Evolutionary conservation across 2,329 filamentous ascomycete species (phyloP), one percentile per base, ranked within the genome.

Genomic region (Cercospora sesami): DNA sequence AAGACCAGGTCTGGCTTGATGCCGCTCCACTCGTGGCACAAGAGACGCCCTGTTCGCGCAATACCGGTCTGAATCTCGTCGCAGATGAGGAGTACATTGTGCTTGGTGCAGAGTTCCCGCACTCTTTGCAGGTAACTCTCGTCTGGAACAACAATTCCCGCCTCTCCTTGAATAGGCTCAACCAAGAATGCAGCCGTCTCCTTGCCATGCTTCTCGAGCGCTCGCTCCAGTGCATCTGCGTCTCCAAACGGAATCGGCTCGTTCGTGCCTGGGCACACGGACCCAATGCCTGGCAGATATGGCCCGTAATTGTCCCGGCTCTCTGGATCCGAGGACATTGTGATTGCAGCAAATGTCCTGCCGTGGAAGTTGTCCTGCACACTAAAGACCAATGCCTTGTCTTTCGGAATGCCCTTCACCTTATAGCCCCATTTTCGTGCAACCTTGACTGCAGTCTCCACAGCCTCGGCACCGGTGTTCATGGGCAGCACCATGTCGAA

Each of bases 31-130:
- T 99, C 89, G 77, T 92, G 91, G 85, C 93, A 97, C 64, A 99
- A 89, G 84, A 99, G 91, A 77, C 91, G 92, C 63, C 95, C 95
- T 18, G 95, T 99, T 71, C 95, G 90, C 64, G 93, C 95, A 78
- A 99, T 97, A 73, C 94, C 94, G 5, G 95, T 99, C 83, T 99
- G 95, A 76, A 99, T 97, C 86, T 99, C 95, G 79, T 99, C 95
- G 80, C 92, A 96, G 80, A 99, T 98, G 78, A 99, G 84, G 59
- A 99, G 88, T 45, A 96, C 93, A 72, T 97, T 97, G 86, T 98
- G 89, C 85, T 96, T 91, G 81, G 92, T 93, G 85, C 95, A 99
- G 26, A 98, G 89, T 26, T 87, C 91, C 65, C 93, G 87, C 57
- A 94, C 92, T 76, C 90, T 88, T 73, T 84, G 81, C 36, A 99